Evolutionary conservation across 2,329 filamentous ascomycete genomes (phyloP), one percentile per base, ranked within the genome.

Genomic region (Cladosporium oxysporum): DNA sequence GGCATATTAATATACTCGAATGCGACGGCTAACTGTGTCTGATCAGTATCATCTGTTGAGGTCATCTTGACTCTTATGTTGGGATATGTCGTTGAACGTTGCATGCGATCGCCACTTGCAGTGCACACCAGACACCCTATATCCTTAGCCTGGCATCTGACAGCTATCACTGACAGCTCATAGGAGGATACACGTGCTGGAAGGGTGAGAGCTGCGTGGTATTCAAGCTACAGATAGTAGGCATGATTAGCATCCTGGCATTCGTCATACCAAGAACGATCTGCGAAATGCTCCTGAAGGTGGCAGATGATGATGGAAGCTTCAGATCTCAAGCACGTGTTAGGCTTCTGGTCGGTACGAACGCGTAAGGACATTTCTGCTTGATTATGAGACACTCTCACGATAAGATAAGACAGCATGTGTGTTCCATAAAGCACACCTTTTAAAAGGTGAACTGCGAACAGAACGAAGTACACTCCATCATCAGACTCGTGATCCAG

Each of bases 191-290:
- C 55, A 58, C 55, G 55, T 58, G 55, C 33, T 37, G 21, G 6
- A 14, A 58, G 26, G 14, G 31, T 16, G n/a, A 14, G 14, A 16
- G n/a, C 23, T 33, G 55, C 55, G 21, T 58, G 55, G 29, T 58
- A 41, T 26, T 4, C 12, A 16, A 37, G 21, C n/a, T 23, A 10
- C 26, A 26, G n/a, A 35, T 5, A 35, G 31, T n/a, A 33, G 55
- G 18, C 10, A 33, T 33, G 10, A 26, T 28, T 33, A 41, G 55
- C n/a, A 26, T 33, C 33, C n/a, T 58, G 55, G 55, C 55, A 26
- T 11, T 23, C 55, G 55, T 58, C 55, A 58, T 58, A 58, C 55
- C 55, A 58, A 58, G 55, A 58, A 28, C 31, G 55, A 58, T 58
- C 52, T 55, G 26, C 52, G 28, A 33, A 5, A n/a, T 55, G 29